Percentiles rank a stretch among this genome's conserved stretches.
phyloP scores from a whole-genome alignment of 179 eudicot species.

The Spinacia oleracea region DNA sequence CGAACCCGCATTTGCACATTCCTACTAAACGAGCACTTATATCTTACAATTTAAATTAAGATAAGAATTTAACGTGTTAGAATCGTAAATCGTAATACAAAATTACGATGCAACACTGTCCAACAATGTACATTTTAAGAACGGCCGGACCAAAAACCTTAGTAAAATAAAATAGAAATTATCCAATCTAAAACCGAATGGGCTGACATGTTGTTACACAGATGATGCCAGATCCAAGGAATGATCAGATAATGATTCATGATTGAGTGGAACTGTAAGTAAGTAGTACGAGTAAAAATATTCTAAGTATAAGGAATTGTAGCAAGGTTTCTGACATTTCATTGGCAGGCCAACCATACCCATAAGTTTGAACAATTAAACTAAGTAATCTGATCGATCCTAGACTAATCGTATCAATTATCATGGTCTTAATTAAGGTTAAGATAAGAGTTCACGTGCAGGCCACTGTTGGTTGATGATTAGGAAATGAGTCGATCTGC shows the following conservation, averaged over 20 bases:
- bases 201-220: background rate
- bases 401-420: constrained; percentile 12
- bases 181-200: background rate
- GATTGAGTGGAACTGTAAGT: background rate
- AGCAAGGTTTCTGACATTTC: constrained; percentile 14
- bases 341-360: constrained; percentile 15
- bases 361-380: constrained; percentile 7
- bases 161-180: background rate
- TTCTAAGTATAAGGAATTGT: background rate
- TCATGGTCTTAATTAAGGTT: constrained; percentile 19
- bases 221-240: constrained; percentile 1
- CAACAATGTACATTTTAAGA: no score
- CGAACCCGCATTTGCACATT: no score
- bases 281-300: background rate
- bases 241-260: background rate
- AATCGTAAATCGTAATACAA: no score
- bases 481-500: constrained; percentile 10
- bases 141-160: no score
- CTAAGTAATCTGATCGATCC: background rate
- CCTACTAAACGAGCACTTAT: no score
- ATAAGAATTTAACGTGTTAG: no score
- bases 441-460: constrained; percentile 29
- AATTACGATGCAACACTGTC: no score
- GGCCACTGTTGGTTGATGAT: constrained; percentile 15
- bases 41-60: no score